Evolutionary conservation across 2,329 filamentous ascomycete species (phyloP).

Genomic region (Cercospora sp.): DNA sequence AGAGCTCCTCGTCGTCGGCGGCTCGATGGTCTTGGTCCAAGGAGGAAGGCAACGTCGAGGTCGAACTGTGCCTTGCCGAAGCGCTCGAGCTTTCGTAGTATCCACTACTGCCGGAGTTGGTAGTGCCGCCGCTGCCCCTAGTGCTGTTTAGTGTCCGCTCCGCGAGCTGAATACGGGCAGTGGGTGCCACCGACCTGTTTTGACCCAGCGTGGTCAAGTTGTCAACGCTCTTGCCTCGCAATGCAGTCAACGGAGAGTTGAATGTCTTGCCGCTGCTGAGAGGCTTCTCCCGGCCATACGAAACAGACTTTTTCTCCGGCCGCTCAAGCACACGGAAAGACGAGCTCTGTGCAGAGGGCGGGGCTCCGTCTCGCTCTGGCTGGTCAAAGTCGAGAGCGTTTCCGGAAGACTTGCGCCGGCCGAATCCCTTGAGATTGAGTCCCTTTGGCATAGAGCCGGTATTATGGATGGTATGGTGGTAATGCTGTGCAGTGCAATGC

Average conservation of each 20-base stretch:
- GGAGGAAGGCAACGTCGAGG: slow-evolving; percentile 59
- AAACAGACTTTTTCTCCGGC: slow-evolving; percentile 46
- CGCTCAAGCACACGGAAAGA: slow-evolving; percentile 60
- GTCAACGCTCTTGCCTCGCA: slow-evolving; percentile 39
- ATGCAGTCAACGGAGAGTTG: slow-evolving; percentile 39
- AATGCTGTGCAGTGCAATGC: slow-evolving; percentile 12
- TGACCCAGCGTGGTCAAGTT: slow-evolving; percentile 32
- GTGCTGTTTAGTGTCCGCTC: slow-evolving; percentile 37
- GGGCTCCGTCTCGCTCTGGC: slow-evolving; percentile 37
- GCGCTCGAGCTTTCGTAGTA: slow-evolving; percentile 44
- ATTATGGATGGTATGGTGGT: slow-evolving; percentile 13
- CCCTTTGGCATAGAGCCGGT: slow-evolving; percentile 52
- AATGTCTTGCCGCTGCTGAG: slow-evolving; percentile 38
- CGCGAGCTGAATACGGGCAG: slow-evolving; percentile 17
- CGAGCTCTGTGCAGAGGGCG: slow-evolving; percentile 30
- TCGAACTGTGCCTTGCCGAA: slow-evolving; percentile 56
- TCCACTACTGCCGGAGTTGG: slow-evolving; percentile 50
- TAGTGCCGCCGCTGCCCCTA: slow-evolving; percentile 53
- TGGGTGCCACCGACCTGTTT: slow-evolving; percentile 25
- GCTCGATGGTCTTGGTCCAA: slow-evolving; percentile 46
- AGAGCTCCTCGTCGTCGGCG: slow-evolving; percentile 41
- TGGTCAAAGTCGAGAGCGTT: slow-evolving; percentile 50
- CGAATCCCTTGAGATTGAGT: slow-evolving; percentile 56
- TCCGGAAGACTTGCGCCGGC: slow-evolving; percentile 57
- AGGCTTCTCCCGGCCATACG: slow-evolving; percentile 34